These are phyloP conservation scores for Wickerhamiella lipophila DNA, from an alignment of 805 yeast species.

Conservation along the genomic window DNA sequence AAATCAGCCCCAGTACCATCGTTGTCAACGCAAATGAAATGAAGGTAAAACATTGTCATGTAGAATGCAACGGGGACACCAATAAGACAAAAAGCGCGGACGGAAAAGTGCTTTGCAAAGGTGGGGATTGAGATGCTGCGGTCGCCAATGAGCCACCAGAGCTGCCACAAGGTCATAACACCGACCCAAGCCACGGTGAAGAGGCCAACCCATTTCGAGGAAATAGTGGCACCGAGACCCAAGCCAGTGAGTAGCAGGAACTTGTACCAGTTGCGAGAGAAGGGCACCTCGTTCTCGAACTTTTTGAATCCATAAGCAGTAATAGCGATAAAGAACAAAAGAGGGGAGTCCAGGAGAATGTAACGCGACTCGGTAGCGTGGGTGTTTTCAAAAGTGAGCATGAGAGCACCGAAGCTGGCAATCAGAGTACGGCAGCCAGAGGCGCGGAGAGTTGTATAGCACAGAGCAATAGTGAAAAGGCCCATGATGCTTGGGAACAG, in stretches of 20 bases:
- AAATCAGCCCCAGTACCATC: conserved; percentile 49
- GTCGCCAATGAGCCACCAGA: conserved; percentile 68
- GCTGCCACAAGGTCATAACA: conserved; percentile 34
- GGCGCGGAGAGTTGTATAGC: conserved; percentile 43
- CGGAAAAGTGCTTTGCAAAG: conserved; percentile 33
- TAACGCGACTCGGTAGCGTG: conserved; percentile 48
- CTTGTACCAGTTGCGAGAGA: conserved; percentile 41
- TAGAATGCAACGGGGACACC: conserved; percentile 49
- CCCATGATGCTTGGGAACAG: conserved; percentile 46
- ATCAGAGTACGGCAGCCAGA: conserved; percentile 41
- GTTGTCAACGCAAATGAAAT: conserved; percentile 35
- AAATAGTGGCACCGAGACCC: conserved; percentile 42
- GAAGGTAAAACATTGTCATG: conserved; percentile 42
- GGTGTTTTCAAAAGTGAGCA: conserved; percentile 53
- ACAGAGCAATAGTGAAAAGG: conserved; percentile 38
- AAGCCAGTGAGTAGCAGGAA: conserved; percentile 37
- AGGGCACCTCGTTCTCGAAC: conserved; percentile 36
- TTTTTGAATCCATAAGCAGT: conserved; percentile 41
- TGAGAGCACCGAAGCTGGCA: conserved; percentile 38
- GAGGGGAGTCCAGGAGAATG: conserved; percentile 36
- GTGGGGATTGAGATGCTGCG: conserved; percentile 32
- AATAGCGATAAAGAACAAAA: conserved; percentile 34
- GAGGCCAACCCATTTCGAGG: conserved; percentile 61
- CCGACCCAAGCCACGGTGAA: conserved; percentile 58
- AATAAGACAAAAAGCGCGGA: conserved; percentile 35